Evolutionary conservation across 2,329 filamentous ascomycete species (phyloP).

Genomic region (Epichloe coenophiala): DNA sequence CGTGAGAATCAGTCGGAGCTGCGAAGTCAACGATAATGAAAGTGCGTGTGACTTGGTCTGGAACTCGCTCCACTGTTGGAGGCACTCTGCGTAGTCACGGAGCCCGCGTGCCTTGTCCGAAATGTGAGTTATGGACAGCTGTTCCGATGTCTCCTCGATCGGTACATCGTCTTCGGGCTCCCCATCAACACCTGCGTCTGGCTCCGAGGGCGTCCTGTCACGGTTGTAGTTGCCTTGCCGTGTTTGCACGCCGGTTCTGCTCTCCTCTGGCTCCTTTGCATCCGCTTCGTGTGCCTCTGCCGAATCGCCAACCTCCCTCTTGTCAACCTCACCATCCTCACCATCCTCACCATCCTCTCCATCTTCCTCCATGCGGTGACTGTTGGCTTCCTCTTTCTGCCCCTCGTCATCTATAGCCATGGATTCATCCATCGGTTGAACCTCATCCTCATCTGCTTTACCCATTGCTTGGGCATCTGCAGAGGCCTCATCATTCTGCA

Average conservation of each 20-base stretch:
- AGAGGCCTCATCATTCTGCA: conserved; percentile 67
- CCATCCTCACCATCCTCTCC: conserved; percentile 26
- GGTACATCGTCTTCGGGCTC: conserved; percentile 36
- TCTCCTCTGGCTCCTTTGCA: conserved; percentile 34
- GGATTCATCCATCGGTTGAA: conserved; percentile 70
- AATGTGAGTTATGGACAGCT: conserved; percentile 64
- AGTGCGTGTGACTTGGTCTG: conserved; percentile 74
- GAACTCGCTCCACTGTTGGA: conserved; percentile 72
- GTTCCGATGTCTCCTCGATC: conserved; percentile 41
- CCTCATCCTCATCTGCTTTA: conserved; percentile 75
- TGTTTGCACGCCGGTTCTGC: conserved; percentile 46
- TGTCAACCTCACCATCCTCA: conserved; percentile 25
- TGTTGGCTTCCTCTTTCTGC: conserved; percentile 39
- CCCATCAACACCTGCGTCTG: conserved; percentile 26
- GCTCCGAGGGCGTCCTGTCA: conserved; percentile 30
- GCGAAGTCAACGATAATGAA: conserved; percentile 80
- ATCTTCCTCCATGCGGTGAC: conserved; percentile 39
- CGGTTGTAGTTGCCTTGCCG: conserved; percentile 44
- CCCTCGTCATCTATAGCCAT: conserved; percentile 76
- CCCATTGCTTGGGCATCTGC: conserved; percentile 89
- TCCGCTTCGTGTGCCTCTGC: conserved; percentile 26
- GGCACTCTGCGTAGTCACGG: conserved; percentile 40
- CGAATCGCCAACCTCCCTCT: conserved; percentile 27
- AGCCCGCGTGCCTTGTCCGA: conserved; percentile 29
- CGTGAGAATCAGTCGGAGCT: conserved; percentile 86